phyloP scores from a whole-genome alignment of 2,329 filamentous ascomycete genomes.

The Pestalotiopsis sp. region DNA sequence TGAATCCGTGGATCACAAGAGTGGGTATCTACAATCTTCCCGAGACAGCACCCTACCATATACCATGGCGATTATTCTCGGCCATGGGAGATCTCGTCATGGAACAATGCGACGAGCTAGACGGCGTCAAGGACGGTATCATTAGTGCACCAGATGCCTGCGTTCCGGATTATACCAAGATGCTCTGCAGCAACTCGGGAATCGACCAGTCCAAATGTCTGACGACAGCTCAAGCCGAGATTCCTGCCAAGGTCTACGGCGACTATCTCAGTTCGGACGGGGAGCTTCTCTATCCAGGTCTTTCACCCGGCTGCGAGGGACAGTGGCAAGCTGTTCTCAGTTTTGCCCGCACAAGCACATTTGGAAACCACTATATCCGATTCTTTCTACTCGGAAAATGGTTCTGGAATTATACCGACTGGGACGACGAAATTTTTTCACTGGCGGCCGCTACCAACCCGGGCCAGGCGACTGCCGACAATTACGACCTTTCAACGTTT shows the following conservation, averaged over 20 bases:
- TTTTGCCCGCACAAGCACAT: slow-evolving; percentile 30
- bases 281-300: slow-evolving; percentile 39
- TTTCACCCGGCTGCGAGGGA: slow-evolving; percentile 47
- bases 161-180: slow-evolving; percentile 39
- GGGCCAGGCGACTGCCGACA: slow-evolving; percentile 37
- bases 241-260: slow-evolving; percentile 31
- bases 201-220: slow-evolving; percentile 37
- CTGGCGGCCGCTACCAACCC: slow-evolving; percentile 35
- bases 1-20: slow-evolving; percentile 43
- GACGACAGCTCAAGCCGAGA: slow-evolving; percentile 40
- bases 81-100: slow-evolving; percentile 38
- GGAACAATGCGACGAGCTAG: slow-evolving; percentile 50
- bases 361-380: slow-evolving; percentile 34
- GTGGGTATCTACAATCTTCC: slow-evolving; percentile 49
- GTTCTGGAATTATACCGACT: slow-evolving; percentile 33
- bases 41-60: slow-evolving; percentile 41
- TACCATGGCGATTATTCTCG: slow-evolving; percentile 46
- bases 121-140: slow-evolving; percentile 50
- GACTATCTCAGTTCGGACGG: slow-evolving; percentile 29
- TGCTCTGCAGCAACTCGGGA: slow-evolving; percentile 35
- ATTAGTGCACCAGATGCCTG: slow-evolving; percentile 47
- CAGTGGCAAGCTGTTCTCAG: slow-evolving; percentile 33
- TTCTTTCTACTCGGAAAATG: slow-evolving; percentile 42
- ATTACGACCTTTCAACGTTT: slow-evolving; percentile 39
- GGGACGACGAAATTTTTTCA: slow-evolving; percentile 31